phyloP scores from a whole-genome alignment of 805 yeast species.

The Wickerhamiella vanderwaltii region DNA sequence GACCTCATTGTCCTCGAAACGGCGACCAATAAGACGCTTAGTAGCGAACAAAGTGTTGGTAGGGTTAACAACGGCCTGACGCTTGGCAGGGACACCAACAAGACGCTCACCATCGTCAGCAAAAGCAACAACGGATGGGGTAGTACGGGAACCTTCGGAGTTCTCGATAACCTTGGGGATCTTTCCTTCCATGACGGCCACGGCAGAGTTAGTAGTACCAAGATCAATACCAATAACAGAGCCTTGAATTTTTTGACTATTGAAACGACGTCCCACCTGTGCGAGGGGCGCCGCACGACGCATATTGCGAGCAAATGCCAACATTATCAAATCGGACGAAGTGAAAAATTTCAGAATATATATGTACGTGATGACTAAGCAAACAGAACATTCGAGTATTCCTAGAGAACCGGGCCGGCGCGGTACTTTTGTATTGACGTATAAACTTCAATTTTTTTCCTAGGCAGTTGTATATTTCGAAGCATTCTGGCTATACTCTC shows the following conservation, averaged over 20 bases:
- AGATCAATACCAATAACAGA: conserved; percentile 75
- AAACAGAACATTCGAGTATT: conserved; percentile 6
- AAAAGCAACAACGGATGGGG: conserved; percentile 93
- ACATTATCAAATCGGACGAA: not conserved
- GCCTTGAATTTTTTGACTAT: conserved; percentile 40
- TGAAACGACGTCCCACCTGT: conserved; percentile 28
- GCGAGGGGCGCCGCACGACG: conserved; percentile 10
- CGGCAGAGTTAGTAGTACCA: conserved; percentile 86
- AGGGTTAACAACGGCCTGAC: conserved; percentile 91
- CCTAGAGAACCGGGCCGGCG: not conserved
- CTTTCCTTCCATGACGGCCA: conserved; percentile 71
- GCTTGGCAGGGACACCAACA: conserved; percentile 91
- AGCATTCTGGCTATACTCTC: not conserved
- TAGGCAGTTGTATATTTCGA: not conserved
- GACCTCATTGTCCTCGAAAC: conserved; percentile 79
- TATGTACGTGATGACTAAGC: conserved; percentile 3
- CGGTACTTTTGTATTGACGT: not conserved
- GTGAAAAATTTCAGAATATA: conserved; percentile 8
- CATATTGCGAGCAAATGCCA: conserved; percentile 11
- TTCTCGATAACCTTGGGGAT: conserved; percentile 69
- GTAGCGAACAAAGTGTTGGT: conserved; percentile 91
- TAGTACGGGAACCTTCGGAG: conserved; percentile 64
- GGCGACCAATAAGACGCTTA: conserved; percentile 87
- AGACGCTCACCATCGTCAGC: conserved; percentile 82
- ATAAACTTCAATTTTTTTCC: not conserved